A percentile compares a stretch with the other conserved stretches of the same genome.
phyloP scores from a whole-genome alignment of 1,284 basidiomycete genomes.

The Entoloma clypeatum region DNA sequence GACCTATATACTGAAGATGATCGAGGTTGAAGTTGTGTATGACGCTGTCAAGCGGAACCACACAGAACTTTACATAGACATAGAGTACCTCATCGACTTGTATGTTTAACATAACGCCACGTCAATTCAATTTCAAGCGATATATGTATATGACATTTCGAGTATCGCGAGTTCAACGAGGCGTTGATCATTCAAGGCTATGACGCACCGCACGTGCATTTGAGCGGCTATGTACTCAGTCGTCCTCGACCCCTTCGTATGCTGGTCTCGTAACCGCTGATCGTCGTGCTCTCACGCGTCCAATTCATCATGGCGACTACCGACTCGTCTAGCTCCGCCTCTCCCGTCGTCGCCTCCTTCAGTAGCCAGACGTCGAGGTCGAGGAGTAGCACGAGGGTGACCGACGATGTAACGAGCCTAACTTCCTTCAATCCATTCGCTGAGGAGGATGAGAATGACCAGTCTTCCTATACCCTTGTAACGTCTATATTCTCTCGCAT shows the following conservation, averaged over 20 bases:
- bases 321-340: conserved; percentile 34
- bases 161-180: no score
- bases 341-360: conserved; percentile 37
- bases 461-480: conserved; percentile 76
- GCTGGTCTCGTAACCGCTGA: conserved; percentile 7
- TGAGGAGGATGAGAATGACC: conserved; percentile 81
- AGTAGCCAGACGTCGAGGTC: conserved; percentile 50
- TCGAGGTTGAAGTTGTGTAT: no score
- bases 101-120: no score
- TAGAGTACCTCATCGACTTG: no score
- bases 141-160: no score
- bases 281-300: conserved; percentile 3
- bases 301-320: conserved; percentile 20
- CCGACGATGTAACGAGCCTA: conserved; percentile 65
- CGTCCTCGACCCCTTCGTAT: not conserved
- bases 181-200: no score
- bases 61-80: no score
- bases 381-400: conserved; percentile 55
- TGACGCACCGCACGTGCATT: no score
- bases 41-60: no score
- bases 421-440: conserved; percentile 84
- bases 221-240: no score
- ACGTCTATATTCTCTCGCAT: conserved; percentile 72
- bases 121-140: no score
- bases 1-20: no score